Evolutionary conservation across 192 early-diverging fungal species (phyloP), one percentile per base, ranked within the genome.

Genomic region (Allomyces javanicus): DNA sequence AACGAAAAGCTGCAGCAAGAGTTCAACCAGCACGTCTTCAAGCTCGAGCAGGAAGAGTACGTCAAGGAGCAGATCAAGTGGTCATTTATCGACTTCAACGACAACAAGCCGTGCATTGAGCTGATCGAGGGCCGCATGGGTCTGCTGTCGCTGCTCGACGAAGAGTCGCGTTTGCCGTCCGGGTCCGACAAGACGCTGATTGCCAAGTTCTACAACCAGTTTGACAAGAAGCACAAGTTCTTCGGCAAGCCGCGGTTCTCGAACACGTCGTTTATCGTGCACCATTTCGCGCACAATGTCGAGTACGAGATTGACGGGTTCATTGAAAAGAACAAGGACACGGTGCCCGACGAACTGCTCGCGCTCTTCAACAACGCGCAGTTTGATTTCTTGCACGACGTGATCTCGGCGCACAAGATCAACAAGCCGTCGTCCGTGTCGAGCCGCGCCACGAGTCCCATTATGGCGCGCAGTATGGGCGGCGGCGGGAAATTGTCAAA

Each of bases 1-100:
- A 95, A 95, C 76, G 96, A 99, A 75, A 99, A 99, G 76, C 78
- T 99, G 65, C 96, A 99, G 76, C 94, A 97, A 77, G 89, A 96
- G 75, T 99, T 99, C 75, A 99, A 94, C 77, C 87, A 87, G 65
- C 96, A 97, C 73, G 93, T 97, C 11, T 99, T 99, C 81, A 94
- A 96, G 80, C 82, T 97, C 40, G 93, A 96, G 73, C 96, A 99
- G 76, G 93, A 99, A 72, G 94, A 97, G 76, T 99, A 99, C 70
- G 81, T 93, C 65, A 86, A 87, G 40, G 96, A 99, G 72, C 79
- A 95, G 76, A 91, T 99, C 72, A 83, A 89, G 71, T 99, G 96
- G 96, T 92, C 89, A 26, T 95, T 95, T 67, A 96, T 99, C 66
- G 92, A 99, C 67, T 99, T 97, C 77, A 91, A 90, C 72, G 96